Evolutionary conservation across 441 rosid species (phyloP).

Genomic region (Arabidopsis hybrid): DNA sequence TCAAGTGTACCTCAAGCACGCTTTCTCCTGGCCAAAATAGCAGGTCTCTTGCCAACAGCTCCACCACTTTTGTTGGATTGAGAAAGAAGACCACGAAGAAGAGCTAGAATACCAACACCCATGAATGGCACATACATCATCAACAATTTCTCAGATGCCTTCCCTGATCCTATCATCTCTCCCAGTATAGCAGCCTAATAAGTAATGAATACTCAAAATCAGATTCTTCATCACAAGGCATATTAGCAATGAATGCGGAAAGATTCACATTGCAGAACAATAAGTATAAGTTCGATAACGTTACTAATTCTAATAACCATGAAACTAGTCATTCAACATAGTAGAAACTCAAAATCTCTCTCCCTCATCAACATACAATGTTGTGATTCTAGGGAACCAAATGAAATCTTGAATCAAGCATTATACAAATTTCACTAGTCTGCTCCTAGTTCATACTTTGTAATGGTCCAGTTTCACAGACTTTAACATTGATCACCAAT

Average conservation of each 20-base stretch:
- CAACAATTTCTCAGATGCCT: conserved; percentile 61
- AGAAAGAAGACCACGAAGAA: conserved; percentile 65
- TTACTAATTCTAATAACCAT: neutral
- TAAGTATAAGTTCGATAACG: neutral
- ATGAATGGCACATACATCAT: conserved; percentile 61
- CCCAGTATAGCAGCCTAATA: conserved; percentile 58
- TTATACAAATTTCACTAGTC: neutral
- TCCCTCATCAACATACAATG: neutral
- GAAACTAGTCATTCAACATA: neutral
- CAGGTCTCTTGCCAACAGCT: conserved; percentile 48
- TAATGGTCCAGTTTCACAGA: neutral
- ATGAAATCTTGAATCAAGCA: neutral
- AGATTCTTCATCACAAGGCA: neutral
- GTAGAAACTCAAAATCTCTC: neutral
- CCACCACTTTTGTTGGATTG: conserved; percentile 37
- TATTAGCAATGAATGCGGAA: neutral
- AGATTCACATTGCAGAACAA: conserved; percentile 4
- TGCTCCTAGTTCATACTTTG: neutral
- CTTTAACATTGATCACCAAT: neutral
- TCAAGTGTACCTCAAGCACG: conserved; percentile 45
- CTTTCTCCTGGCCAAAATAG: conserved; percentile 57
- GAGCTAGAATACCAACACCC: conserved; percentile 67
- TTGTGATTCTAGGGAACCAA: conserved; percentile 10
- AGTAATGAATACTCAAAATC: conserved; percentile 24
- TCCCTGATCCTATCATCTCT: conserved; percentile 66